Evolutionary conservation across 208 protist genomes (phyloP), one percentile per base, ranked within the genome.

Genomic region (Acanthamoeba divionensis): DNA sequence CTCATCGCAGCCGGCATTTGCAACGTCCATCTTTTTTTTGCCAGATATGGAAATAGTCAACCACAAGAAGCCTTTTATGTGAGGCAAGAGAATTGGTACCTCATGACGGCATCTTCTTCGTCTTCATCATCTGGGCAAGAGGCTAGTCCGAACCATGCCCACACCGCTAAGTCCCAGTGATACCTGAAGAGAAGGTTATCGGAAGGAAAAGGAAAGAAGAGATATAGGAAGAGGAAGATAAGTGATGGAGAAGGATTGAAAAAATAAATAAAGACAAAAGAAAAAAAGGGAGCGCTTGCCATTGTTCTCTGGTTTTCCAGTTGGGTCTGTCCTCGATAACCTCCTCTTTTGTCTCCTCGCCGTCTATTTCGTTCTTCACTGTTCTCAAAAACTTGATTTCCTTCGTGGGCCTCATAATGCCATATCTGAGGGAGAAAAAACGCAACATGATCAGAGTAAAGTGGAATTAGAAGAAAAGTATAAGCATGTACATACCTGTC

Each of bases 351-450:
- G 10, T 48, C 47, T 80, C 69, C 47, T 44, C 69, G 31, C 57
- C 47, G n/a, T 50, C 41, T 5, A 29, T 48, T 33, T 80, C 69
- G 3, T 8, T 36, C 0, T 80, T 18, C 54, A 13, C 48, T 41
- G 24, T 85, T 13, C 38, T 6, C 6, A 47, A 13, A 9, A 85
- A 6, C 13, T n/a, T 29, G 31, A 85, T 65, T 29, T 65, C 18
- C 36, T 85, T 85, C 3, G 75, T 85, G 18, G 75, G 75, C 54
- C 75, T 48, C 75, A 85, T 85, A n/a, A 85, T 65, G 2, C 75
- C 75, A 33, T 83, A 83, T 7, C 66, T 75, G 66, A 65, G 26
- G 57, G 4, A 8, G 6, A 4, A 8, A 6, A 63, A 10, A 4
- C 24, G 24, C 4, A 63, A 10, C 4, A 8, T 33, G 24, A 2